Percentiles rank a stretch among this genome's conserved stretches.
Evolutionary conservation across 768 basidiomycete species (phyloP).

Genomic region (Tephrocybe sp.): DNA sequence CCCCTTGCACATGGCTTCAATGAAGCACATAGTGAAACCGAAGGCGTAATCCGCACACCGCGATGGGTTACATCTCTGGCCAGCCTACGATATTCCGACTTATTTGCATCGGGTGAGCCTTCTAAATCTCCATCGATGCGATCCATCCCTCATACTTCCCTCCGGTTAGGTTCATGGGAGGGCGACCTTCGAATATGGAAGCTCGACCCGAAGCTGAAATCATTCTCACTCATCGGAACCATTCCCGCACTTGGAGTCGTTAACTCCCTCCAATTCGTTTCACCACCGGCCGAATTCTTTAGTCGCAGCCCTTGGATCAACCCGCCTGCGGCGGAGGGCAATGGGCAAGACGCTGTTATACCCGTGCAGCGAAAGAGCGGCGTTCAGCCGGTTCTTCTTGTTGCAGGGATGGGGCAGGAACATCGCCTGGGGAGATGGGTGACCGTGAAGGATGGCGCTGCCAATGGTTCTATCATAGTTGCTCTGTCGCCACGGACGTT

Average conservation of each 20-base stretch:
- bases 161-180: slow-evolving; percentile 84
- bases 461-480: slow-evolving; percentile 73
- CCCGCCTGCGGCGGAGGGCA: background rate
- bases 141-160: slow-evolving; percentile 1
- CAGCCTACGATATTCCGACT: slow-evolving; percentile 82
- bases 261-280: slow-evolving; percentile 85
- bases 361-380: slow-evolving; percentile 20
- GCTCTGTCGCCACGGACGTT: slow-evolving; percentile 47
- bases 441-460: slow-evolving; percentile 67
- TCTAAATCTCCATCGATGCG: background rate
- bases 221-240: slow-evolving; percentile 67
- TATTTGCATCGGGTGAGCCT: slow-evolving; percentile 79
- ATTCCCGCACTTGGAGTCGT: slow-evolving; percentile 76
- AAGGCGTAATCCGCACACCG: slow-evolving; percentile 73
- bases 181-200: slow-evolving; percentile 90
- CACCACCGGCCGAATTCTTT: slow-evolving; percentile 51
- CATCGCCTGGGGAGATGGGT: slow-evolving; percentile 91
- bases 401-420: slow-evolving; percentile 86
- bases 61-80: slow-evolving; percentile 91
- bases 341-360: background rate
- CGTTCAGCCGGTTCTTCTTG: slow-evolving; percentile 49
- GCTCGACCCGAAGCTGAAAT: slow-evolving; percentile 74
- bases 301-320: slow-evolving; percentile 32
- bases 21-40: slow-evolving; percentile 67
- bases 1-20: slow-evolving; percentile 87